phyloP scores from a whole-genome alignment of 768 basidiomycete genomes.

The Sporobolomyces pararoseus region DNA sequence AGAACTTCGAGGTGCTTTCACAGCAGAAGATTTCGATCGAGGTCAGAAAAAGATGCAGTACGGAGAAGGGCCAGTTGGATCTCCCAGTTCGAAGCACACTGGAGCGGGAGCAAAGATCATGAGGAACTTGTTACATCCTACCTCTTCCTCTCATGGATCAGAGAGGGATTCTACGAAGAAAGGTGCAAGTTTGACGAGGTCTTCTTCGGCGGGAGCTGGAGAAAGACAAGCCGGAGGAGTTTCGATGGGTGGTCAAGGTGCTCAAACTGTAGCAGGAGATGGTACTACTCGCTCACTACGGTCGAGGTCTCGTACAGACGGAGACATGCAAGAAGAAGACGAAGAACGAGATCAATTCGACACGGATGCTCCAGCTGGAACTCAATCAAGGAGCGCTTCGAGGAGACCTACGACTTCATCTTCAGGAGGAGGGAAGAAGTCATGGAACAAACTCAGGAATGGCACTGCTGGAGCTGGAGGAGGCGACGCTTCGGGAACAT shows the following conservation, averaged over 20 bases:
- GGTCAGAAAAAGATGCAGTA: slow-evolving; percentile 13
- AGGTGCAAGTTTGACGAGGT: neutral
- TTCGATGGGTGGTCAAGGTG: neutral
- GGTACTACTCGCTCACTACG: slow-evolving; percentile 4
- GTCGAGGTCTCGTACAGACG: neutral
- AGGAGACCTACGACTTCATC: slow-evolving; percentile 1
- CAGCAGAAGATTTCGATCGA: slow-evolving; percentile 27
- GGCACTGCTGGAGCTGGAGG: neutral
- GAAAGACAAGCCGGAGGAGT: neutral
- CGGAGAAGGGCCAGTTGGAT: slow-evolving; percentile 1
- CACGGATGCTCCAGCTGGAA: slow-evolving; percentile 3
- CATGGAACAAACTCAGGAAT: neutral
- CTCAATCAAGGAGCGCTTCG: neutral
- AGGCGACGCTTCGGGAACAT: slow-evolving; percentile 19
- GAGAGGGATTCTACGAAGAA: neutral
- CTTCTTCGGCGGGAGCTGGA: slow-evolving; percentile 13
- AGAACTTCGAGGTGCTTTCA: slow-evolving; percentile 29
- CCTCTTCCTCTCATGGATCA: neutral
- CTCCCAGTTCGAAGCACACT: neutral
- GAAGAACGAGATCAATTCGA: slow-evolving; percentile 37
- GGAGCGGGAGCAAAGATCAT: neutral
- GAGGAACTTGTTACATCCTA: slow-evolving; percentile 13
- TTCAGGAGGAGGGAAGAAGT: neutral
- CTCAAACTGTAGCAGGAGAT: neutral
- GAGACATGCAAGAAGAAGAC: slow-evolving; percentile 30